Conservation (phyloP, 306 rosid genomes). For the Pyrus pyrifolia region DNA sequence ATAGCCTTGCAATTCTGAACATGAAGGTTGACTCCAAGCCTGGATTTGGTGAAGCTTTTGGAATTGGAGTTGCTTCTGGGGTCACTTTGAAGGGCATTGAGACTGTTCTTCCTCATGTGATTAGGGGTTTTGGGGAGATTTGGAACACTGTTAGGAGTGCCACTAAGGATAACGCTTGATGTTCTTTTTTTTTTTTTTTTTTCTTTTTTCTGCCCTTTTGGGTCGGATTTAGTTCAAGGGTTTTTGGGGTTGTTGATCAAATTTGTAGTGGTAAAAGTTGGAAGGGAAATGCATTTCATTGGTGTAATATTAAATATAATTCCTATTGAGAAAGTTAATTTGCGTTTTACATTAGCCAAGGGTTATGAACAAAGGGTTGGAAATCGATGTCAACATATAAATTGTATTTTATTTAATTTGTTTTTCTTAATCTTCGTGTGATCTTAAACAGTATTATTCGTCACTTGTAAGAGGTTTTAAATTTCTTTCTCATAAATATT, state of each 20-base stretch:
- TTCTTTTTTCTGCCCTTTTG: neutral
- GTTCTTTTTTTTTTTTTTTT: neutral
- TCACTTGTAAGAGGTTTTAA: too few relatives aligned
- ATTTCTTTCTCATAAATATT: too few relatives aligned
- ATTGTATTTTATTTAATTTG: too few relatives aligned
- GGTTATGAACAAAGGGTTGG: neutral
- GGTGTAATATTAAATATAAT: neutral
- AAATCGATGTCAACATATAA: neutral
- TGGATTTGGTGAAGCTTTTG: constrained; percentile 51
- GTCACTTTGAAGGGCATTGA: constrained; percentile 51
- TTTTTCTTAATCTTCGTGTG: too few relatives aligned
- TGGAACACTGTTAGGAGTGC: constrained; percentile 49
- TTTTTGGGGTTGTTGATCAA: neutral
- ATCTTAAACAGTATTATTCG: too few relatives aligned
- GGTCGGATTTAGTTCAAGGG: neutral
- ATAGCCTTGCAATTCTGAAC: constrained; percentile 52
- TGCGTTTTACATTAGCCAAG: neutral
- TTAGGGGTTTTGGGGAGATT: constrained; percentile 45
- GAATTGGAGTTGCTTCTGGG: constrained; percentile 72
- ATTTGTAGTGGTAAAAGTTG: neutral
- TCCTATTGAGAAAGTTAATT: neutral
- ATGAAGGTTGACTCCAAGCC: constrained; percentile 86
- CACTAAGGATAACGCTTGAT: constrained; percentile 18
- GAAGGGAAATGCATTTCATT: neutral
- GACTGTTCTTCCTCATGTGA: constrained; percentile 43